Conservation (phyloP, 2,329 filamentous ascomycete genomes). For the Fusarium equiseti region DNA sequence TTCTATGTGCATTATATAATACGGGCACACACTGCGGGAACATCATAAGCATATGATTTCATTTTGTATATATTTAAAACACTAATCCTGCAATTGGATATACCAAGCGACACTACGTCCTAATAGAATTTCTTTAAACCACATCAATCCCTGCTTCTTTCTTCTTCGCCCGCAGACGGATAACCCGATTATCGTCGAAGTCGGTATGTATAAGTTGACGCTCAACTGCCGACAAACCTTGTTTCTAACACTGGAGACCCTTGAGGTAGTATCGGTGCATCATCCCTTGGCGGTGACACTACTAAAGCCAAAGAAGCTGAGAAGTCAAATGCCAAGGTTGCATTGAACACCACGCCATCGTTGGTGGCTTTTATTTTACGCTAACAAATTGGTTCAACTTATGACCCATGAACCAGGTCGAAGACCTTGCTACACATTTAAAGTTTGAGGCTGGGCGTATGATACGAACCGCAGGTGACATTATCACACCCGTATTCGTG, state of each 20-base stretch:
- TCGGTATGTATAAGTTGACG: too few relatives aligned
- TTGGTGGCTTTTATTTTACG: not conserved
- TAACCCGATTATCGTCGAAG: not conserved
- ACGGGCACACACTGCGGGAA: not conserved
- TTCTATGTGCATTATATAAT: not conserved
- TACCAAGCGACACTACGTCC: not conserved
- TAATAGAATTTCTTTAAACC: conserved; percentile 12
- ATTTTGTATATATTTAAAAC: conserved; percentile 22
- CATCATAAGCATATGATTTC: conserved; percentile 4
- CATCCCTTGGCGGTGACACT: not conserved
- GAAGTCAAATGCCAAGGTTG: not conserved
- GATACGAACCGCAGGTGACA: conserved; percentile 10
- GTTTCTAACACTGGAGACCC: not conserved
- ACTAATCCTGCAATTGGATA: conserved; percentile 2
- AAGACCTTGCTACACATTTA: not conserved
- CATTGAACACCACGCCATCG: not conserved
- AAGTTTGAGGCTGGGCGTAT: conserved; percentile 2
- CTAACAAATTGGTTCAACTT: not conserved
- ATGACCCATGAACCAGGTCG: not conserved
- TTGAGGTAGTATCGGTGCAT: not conserved
- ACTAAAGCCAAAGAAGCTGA: not conserved
- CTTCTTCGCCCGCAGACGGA: not conserved
- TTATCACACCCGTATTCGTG: not conserved
- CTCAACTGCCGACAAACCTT: conserved; percentile 8
- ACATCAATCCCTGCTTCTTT: not conserved